These are phyloP conservation scores for Bocquillonia castaneifolia DNA, from an alignment of 441 rosid species.

Conservation along the genomic window DNA sequence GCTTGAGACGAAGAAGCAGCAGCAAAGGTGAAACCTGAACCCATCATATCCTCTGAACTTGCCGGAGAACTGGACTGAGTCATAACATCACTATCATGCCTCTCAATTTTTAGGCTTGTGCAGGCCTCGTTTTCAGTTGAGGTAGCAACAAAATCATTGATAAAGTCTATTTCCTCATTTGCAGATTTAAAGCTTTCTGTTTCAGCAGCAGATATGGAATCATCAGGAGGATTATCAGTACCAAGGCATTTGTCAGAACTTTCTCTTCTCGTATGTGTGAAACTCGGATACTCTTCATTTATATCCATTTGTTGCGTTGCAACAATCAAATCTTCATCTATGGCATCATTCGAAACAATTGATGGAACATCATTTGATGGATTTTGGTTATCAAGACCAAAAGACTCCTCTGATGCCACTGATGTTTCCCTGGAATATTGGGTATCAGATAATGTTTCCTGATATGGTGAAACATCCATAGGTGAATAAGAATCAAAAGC, in stretches of 20 bases:
- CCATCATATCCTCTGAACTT: slow-evolving; percentile 35
- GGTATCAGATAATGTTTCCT: slow-evolving; percentile 38
- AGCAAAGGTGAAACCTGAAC: slow-evolving; percentile 66
- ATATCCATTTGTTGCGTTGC: slow-evolving; percentile 66
- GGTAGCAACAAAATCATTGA: slow-evolving; percentile 37
- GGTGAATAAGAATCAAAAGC: slow-evolving; percentile 64
- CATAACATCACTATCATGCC: slow-evolving; percentile 41
- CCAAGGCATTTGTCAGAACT: slow-evolving; percentile 30
- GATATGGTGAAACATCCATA: slow-evolving; percentile 85
- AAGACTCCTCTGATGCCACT: slow-evolving; percentile 52
- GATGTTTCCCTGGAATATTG: slow-evolving; percentile 47
- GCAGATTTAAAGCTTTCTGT: slow-evolving; percentile 87
- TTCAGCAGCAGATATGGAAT: slow-evolving; percentile 56
- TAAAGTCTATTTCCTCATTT: slow-evolving; percentile 62
- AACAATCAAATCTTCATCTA: slow-evolving; percentile 53
- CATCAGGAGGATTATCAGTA: slow-evolving; percentile 44
- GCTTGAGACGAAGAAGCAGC: slow-evolving; percentile 52
- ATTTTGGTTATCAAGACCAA: slow-evolving; percentile 31
- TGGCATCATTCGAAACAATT: slow-evolving; percentile 31
- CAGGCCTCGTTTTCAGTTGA: slow-evolving; percentile 65
- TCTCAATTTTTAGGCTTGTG: slow-evolving; percentile 42
- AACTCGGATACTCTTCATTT: slow-evolving; percentile 34
- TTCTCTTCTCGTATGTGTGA: slow-evolving; percentile 33
- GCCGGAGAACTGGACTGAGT: slow-evolving; percentile 30
- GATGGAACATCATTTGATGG: slow-evolving; percentile 35